Evolutionary conservation across 2,329 filamentous ascomycete genomes (phyloP), one percentile per base, ranked within the genome.

Genomic region (Kalmusia sp.): DNA sequence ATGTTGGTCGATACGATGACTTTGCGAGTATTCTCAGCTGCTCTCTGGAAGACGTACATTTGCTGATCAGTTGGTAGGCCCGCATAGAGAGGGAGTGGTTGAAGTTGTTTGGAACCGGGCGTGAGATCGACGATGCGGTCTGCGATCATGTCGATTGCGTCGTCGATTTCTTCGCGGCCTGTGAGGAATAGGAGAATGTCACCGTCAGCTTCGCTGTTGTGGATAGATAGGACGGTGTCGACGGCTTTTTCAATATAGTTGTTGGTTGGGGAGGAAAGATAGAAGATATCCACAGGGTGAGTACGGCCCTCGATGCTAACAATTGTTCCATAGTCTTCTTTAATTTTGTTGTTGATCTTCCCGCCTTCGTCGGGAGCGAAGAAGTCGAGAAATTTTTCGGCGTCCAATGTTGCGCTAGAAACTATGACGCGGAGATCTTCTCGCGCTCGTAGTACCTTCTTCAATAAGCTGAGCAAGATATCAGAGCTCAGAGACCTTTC

Each of bases 1-100:
- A 98, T 97, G 70, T 98, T 98, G 53, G 95, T 98, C 3, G 91
- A 89, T 61, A 97, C 88, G 30, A 99, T 90, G 33, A 97, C 90
- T 70, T 98, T 98, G 35, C 95, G 85, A 1, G 88, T 93, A 54
- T 93, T 88, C 55, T 91, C 87, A 0, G 91, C 87, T 2, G 92
- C 80, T 49, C 89, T 87, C 64, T 96, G 92, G 70, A 98, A 98
- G 34, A 98, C 89, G 61, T 93, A 93, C 86, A 96, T 93, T 70
- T 98, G 95, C 67, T 97, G 88, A 59, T 97, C 93, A 7, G 89
- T 92, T 2, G 92, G 86, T 5, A 98, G 82, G 2, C 93, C 95
- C 4, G 95, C 92, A 70, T 96, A 98, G 0, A 98, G 82, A 1
- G 93, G 93, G 7, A 98, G 76, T 4, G 90, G 81, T 54, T 90